Evolutionary conservation across 164 flowering plant genomes (phyloP).

Genomic region (Dillenia suffruticosa): DNA sequence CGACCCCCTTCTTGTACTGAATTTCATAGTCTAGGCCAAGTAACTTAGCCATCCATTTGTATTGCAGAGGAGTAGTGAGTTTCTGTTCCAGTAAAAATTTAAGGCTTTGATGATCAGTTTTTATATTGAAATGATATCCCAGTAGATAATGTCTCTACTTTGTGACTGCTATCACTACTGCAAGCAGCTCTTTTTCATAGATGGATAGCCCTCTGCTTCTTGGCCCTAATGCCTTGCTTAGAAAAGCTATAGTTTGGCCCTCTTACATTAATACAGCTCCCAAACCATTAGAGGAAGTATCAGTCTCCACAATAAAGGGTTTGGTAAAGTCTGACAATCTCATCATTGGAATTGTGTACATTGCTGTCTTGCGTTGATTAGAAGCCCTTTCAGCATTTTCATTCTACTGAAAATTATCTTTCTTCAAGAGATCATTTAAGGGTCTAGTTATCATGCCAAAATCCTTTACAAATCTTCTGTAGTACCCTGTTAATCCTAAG

Average conservation of each 20-base stretch:
- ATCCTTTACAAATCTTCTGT: not conserved
- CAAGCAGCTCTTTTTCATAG: conserved; percentile 10
- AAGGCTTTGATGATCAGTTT: conserved; percentile 4
- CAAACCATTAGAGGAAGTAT: not conserved
- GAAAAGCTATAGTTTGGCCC: conserved; percentile 1
- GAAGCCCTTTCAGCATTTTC: not conserved
- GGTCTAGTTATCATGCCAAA: not conserved
- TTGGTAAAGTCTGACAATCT: conserved; percentile 3
- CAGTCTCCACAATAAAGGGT: not conserved
- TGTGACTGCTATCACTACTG: not conserved
- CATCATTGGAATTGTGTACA: conserved; percentile 2
- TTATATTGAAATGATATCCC: not conserved
- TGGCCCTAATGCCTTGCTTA: not conserved
- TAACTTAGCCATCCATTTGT: conserved; percentile 5
- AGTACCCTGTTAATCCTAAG: conserved; percentile 4
- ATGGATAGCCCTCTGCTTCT: not conserved
- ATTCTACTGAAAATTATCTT: not conserved
- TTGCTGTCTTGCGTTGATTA: not conserved
- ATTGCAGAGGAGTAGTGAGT: not conserved
- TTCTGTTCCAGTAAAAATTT: conserved; percentile 3
- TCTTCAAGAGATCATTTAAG: not conserved
- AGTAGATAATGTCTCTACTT: not conserved
- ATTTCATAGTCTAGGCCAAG: not conserved
- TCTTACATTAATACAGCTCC: conserved; percentile 5
- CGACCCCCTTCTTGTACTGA: not conserved